Evolutionary conservation across 2,329 filamentous ascomycete species (phyloP), one percentile per base, ranked within the genome.

Genomic region (Penicillium corylophilum): DNA sequence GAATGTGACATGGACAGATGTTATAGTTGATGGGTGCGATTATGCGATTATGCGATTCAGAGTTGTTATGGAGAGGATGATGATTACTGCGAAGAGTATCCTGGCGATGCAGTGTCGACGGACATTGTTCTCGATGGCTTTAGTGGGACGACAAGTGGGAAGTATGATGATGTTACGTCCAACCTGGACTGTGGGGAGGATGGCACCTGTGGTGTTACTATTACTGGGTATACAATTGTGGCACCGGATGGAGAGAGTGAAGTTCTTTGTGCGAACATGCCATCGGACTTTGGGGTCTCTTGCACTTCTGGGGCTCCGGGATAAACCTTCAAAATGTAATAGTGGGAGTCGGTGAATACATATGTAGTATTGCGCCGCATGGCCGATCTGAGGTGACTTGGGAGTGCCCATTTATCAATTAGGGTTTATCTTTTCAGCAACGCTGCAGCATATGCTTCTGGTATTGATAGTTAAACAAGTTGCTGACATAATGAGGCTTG

Each of bases 11-110:
- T 78, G 65, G 48, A 63, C 66, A 5, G 66, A 63, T 16, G 63
- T 79, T 16, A 68, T 63, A 0, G 69, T 76, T 5, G 55, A 70
- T 1, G 64, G 66, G 12, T 71, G 66, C 48, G 74, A 75, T 48
- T 77, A 77, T 53, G 75, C 73, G 4, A 67, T 76, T 55, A 74
- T n/a, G n/a, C 77, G 53, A 74, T 78, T n/a, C 71, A 76, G 56
- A 76, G 69, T 48, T 78, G 74, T 51, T 78, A 77, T 51, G 65
- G 64, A 18, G 69, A 70, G 22, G 64, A 71, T 18, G 62, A 49
- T 0, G 52, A 51, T 8, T 75, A 76, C 47, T 77, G 75, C 51
- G 53, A 60, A 2, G 51, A 62, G 0, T 59, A 71, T 45, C 71
- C 72, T 2, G 68, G 69, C 5, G 65, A 64, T 29, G 71, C 72